phyloP scores from a whole-genome alignment of 129 eudicot genomes.

The Cynara cardunculus region DNA sequence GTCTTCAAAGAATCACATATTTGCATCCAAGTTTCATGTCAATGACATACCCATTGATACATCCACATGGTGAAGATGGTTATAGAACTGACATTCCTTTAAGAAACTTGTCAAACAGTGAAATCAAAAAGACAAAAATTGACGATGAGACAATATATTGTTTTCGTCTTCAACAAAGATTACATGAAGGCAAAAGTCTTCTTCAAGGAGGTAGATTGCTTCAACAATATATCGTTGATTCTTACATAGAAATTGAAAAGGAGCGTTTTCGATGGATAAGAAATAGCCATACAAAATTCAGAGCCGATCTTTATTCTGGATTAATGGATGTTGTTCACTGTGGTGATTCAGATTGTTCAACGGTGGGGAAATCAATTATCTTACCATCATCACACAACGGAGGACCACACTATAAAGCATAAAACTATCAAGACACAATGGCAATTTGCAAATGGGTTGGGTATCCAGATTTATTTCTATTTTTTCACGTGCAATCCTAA shows the following conservation, averaged over 20 bases:
- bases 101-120: not conserved
- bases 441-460: conserved; percentile 5
- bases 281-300: not conserved
- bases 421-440: conserved; percentile 4
- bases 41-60: not conserved
- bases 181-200: not conserved
- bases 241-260: not conserved
- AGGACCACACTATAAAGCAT: not conserved
- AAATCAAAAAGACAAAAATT: not conserved
- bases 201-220: not conserved
- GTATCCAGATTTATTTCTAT: not conserved
- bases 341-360: not conserved
- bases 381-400: not conserved
- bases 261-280: not conserved
- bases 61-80: not conserved
- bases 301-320: not conserved
- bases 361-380: not conserved
- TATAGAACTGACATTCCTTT: not conserved
- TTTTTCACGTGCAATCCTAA: not conserved
- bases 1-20: not conserved
- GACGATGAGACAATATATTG: not conserved
- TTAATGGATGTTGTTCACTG: not conserved
- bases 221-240: not conserved
- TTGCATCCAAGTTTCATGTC: not conserved
- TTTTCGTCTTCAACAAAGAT: not conserved